Base-by-base conservation (phyloP, 164 flowering plant genomes). In the Chimonanthus praecox region DNA sequence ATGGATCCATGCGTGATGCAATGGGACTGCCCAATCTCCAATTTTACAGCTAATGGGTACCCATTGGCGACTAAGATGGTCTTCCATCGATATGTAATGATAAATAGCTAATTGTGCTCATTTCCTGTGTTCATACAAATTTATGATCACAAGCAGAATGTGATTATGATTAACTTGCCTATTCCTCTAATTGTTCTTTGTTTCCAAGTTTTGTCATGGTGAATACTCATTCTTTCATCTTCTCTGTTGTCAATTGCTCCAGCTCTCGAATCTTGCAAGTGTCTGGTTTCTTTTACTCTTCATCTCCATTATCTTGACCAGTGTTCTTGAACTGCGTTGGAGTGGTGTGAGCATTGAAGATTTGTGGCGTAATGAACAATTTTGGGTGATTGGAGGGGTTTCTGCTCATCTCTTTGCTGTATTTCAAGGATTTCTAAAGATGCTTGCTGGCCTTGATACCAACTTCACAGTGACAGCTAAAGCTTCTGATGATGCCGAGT, bases 361-460 rank as follows among this genome's bases (percentile, higher is more conserved):
- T 68, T 77, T 78, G 81, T 92, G 99, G 98, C 83, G 99, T 7
- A 95, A 95, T 73, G 99, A 95, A 82, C 99, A 93, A 76, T 95
- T 95, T 69, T 95, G 99, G 99, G 99, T 95, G 49, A 95, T 94
- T 43, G 99, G 99, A 69, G 97, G 99, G 3, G 99, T 94, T 46
- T 94, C 99, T 21, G 99, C 99, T 7, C 99, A 95, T 79, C 92
- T 95, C 60, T 95, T 95, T 78, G 99, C 98, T 0, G 97, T 94
- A 58, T 94, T 94, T 88, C 98, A 94, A 81, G 98, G 98, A 8
- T 78, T 94, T 63, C 85, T 94, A 5, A 94, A 94, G 78, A 89
- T 94, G 96, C 62, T 86, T 10, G 98, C 97, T 0, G 98, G 98
- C 4, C 44, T 94, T 0, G 98, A 94, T 75, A 94, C 98, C 79